Evolutionary conservation across 148 eudicot genomes (phyloP), one percentile per base, ranked within the genome.

Genomic region (Chenopodium album): DNA sequence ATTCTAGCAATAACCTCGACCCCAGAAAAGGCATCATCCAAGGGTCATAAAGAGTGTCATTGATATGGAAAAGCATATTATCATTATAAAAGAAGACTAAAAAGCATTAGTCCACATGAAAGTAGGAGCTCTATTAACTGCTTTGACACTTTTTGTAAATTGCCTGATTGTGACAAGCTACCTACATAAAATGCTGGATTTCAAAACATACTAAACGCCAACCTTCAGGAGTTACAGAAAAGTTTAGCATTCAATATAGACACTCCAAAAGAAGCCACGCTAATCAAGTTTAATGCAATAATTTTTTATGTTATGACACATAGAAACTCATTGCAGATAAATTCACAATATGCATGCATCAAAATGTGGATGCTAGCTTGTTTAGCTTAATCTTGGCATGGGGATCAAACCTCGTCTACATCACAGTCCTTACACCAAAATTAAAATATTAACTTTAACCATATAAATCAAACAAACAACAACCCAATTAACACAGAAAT

Each of bases 271-370:
- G 54, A 7, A 12, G 28, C 0, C 37, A 80, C 68, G 3, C 41
- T 66, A 23, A 60, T 54, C 67, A 79, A 73, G 19, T 52, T 19
- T 79, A 23, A 64, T 48, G 28, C 65, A 28, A 50, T 62, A 75
- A 2, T n/a, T 68, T 47, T 67, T 59, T 23, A 22, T 47, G 22
- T n/a, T 63, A 47, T 7, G 28, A 47, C n/a, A 47, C 66, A 23
- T 17, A 41, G 7, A 19, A 70, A 46, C 29, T 37, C 76, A 63
- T 11, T 48, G 16, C 71, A 34, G 65, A 23, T 31, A 50, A 73
- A 52, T 29, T 10, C 63, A 37, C 54, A 13, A 50, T 13, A 9
- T 13, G 14, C 54, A 50, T 9, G 54, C 54, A 41, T 41, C 44
- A 50, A 50, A 48, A 50, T 50, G 3, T 50, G 54, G 54, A 50